Base-by-base conservation (phyloP, 108 stramenopile genomes). In the Nitzschia inconspicua region DNA sequence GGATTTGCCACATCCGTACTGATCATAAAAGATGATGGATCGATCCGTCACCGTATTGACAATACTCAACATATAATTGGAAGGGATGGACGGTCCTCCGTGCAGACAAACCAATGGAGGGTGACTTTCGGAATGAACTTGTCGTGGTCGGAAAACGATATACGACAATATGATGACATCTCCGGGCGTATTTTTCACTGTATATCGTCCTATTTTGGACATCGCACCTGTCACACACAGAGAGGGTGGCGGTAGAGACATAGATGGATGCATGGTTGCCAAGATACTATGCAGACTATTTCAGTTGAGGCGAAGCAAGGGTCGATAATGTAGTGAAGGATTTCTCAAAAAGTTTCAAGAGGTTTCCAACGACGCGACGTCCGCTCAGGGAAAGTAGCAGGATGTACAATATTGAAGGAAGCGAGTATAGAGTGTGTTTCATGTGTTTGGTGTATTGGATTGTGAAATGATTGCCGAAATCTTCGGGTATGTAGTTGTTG, bases 11-110 rank as follows among this genome's bases (percentile, higher is more conserved):
- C 77, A 78, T 9, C 82, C 82, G 30, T 66, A 63, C 28, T 69
- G 69, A 72, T 83, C 77, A 41, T 78, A 83, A 36, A 78, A 64
- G 3, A 83, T 54, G 10, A 83, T 66, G 30, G 69, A 22, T 49
- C 82, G 63, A 48, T 83, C 74, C 0, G 75, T 80, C 0, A 89
- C 52, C 3, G 51, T 58, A 47, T 83, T 72, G 31, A 67, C 82
- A 1, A 85, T 63, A 9, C 82, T 77, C 23, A 65, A 44, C 19
- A 89, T 64, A 48, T 89, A 89, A 34, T 70, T 83, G 4, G 73
- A 78, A 10, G 88, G 88, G 10, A 89, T 46, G 16, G 72, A 70
- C 20, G 88, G 88, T 13, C 88, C 88, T 16, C 88, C 88, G 47
- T 85, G 84, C n/a, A 79, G 25, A n/a, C 66, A 64, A 2, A 89